Conservation (phyloP, 75 land plant genomes). For the Cryptomeria japonica region DNA sequence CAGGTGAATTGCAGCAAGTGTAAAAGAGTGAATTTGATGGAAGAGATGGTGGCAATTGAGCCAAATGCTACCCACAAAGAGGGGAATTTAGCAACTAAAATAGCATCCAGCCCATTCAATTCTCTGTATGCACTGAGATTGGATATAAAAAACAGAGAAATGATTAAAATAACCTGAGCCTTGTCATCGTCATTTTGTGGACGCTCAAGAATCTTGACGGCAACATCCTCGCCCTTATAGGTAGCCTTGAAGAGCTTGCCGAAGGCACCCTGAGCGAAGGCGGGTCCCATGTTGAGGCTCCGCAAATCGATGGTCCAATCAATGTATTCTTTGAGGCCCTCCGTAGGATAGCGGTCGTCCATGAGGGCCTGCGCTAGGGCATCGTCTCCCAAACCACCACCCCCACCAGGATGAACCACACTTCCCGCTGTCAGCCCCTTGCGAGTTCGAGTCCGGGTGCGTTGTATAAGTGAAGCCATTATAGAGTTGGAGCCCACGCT, state of each 20-base stretch:
- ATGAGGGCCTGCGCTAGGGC: conserved; percentile 44
- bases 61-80: not conserved
- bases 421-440: conserved; percentile 33
- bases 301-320: conserved; percentile 61
- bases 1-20: not conserved
- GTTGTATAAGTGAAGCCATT: conserved; percentile 29
- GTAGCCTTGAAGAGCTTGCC: conserved; percentile 59
- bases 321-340: conserved; percentile 46
- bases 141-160: not conserved
- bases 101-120: not conserved
- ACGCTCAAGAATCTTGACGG: conserved; percentile 61
- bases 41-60: not conserved
- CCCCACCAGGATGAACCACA: conserved; percentile 27
- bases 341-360: conserved; percentile 39
- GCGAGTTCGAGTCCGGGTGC: conserved; percentile 13
- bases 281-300: conserved; percentile 46
- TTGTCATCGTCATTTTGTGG: conserved; percentile 49
- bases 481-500: conserved; percentile 60
- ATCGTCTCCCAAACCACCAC: conserved; percentile 33
- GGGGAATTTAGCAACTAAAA: not conserved
- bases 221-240: conserved; percentile 65
- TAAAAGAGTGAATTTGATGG: not conserved
- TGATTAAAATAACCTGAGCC: conserved; percentile 1
- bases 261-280: conserved; percentile 69
- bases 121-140: not conserved